Evolutionary conservation across 257 asterid genomes (phyloP).

Genomic region (Ilex aquifolium): DNA sequence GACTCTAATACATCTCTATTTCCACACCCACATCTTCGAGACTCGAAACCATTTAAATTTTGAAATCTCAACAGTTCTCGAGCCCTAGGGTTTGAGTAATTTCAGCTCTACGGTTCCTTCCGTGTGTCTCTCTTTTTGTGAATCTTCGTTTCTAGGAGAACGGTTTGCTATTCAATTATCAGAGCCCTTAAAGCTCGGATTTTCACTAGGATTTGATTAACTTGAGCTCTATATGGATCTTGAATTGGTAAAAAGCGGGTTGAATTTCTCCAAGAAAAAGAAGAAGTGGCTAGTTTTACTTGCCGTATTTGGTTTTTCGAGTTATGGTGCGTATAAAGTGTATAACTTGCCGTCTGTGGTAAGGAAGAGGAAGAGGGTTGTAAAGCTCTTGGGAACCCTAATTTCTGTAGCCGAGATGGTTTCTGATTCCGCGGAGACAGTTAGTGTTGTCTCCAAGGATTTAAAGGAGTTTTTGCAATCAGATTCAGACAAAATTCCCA

Average conservation of each 20-base stretch:
- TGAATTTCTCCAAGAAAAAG: conserved; percentile 48
- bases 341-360: conserved; percentile 68
- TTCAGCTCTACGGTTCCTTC: too few species aligned
- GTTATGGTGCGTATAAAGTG: conserved; percentile 68
- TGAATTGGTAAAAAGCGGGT: conserved; percentile 47
- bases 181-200: background rate
- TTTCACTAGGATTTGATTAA: background rate
- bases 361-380: conserved; percentile 48
- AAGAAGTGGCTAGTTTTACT: conserved; percentile 62
- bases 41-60: too few species aligned
- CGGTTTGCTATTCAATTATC: too few species aligned
- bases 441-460: conserved; percentile 66
- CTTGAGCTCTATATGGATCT: conserved; percentile 36
- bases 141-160: too few species aligned
- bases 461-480: conserved; percentile 78
- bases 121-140: too few species aligned
- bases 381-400: conserved; percentile 52
- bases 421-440: conserved; percentile 70
- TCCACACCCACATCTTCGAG: too few species aligned
- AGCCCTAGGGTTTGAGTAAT: too few species aligned
- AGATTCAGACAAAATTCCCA: conserved; percentile 81
- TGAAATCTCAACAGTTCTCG: too few species aligned
- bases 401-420: conserved; percentile 68
- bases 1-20: too few species aligned
- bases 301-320: conserved; percentile 73